These are phyloP conservation scores for Xylaria castorea DNA, from an alignment of 495 filamentous ascomycete species.

Conservation along the genomic window DNA sequence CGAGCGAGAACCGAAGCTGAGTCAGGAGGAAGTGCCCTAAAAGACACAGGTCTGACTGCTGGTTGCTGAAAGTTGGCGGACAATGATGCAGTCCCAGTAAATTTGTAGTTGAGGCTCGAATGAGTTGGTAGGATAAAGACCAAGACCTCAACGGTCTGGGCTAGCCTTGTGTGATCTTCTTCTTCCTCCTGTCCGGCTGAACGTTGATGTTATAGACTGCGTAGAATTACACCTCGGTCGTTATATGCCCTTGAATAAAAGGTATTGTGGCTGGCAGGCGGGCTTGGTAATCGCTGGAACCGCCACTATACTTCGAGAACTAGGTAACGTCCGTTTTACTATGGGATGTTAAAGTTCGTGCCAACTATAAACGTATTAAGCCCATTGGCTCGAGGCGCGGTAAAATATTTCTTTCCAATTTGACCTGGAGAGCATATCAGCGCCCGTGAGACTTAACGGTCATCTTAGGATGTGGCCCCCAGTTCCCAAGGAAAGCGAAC, in stretches of 20 bases:
- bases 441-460: neutral
- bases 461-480: neutral
- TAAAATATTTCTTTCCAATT: neutral
- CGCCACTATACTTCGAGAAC: neutral
- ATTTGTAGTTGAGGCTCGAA: constrained; percentile 1
- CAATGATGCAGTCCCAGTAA: neutral
- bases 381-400: neutral
- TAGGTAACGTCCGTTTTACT: neutral
- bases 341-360: neutral
- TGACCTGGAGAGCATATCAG: constrained; percentile 16
- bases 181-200: neutral
- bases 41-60: constrained; percentile 26
- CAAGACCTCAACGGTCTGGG: neutral
- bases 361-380: constrained; percentile 11
- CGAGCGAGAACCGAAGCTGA: constrained; percentile 7
- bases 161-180: neutral
- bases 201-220: neutral
- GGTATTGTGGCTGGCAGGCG: neutral
- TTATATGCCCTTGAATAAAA: neutral
- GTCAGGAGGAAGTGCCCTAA: constrained; percentile 26
- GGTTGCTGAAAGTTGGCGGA: neutral
- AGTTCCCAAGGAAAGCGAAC: neutral
- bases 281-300: constrained; percentile 8
- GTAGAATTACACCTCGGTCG: neutral
- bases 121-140: neutral